Evolutionary conservation across 2,329 filamentous ascomycete species (phyloP).

Genomic region (Phyllosticta capitalensis): DNA sequence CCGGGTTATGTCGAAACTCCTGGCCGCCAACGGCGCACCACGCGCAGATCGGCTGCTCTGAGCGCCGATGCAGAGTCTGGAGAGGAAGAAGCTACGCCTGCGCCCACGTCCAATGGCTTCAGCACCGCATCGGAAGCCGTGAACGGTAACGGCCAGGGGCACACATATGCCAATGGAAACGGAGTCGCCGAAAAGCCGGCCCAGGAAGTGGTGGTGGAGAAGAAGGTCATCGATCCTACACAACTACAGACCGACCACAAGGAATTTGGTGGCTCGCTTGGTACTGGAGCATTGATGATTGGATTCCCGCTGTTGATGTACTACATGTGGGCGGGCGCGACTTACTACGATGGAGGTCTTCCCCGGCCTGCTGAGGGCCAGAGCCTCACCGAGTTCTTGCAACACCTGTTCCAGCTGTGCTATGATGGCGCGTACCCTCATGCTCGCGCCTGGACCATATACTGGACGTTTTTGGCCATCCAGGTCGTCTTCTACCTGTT

Average conservation of each 20-base stretch:
- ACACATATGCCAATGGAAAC: conserved; percentile 10
- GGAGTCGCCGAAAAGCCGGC: conserved; percentile 17
- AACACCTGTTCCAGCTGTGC: conserved; percentile 60
- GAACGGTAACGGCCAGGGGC: conserved; percentile 29
- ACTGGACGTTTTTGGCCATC: conserved; percentile 86
- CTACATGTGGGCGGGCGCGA: conserved; percentile 98
- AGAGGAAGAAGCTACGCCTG: conserved; percentile 27
- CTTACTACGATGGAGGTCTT: conserved; percentile 79
- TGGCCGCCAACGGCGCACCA: conserved; percentile 30
- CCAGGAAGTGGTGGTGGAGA: conserved; percentile 23
- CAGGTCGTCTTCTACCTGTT: conserved; percentile 75
- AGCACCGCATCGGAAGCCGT: conserved; percentile 14
- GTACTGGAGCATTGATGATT: conserved; percentile 77
- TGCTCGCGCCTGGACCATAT: conserved; percentile 77
- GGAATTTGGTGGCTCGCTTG: conserved; percentile 84
- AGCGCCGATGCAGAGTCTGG: conserved; percentile 14
- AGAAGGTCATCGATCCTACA: conserved; percentile 26
- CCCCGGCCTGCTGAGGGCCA: conserved; percentile 59
- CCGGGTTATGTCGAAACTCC: conserved; percentile 42
- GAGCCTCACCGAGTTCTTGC: conserved; percentile 59
- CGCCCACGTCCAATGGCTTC: conserved; percentile 15
- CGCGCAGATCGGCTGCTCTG: conserved; percentile 32
- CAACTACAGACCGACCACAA: conserved; percentile 28
- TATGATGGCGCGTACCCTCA: conserved; percentile 81
- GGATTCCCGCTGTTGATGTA: conserved; percentile 93